Evolutionary conservation across 148 eudicot genomes (phyloP), one percentile per base, ranked within the genome.

Genomic region (Fagopyrum homotropicum): DNA sequence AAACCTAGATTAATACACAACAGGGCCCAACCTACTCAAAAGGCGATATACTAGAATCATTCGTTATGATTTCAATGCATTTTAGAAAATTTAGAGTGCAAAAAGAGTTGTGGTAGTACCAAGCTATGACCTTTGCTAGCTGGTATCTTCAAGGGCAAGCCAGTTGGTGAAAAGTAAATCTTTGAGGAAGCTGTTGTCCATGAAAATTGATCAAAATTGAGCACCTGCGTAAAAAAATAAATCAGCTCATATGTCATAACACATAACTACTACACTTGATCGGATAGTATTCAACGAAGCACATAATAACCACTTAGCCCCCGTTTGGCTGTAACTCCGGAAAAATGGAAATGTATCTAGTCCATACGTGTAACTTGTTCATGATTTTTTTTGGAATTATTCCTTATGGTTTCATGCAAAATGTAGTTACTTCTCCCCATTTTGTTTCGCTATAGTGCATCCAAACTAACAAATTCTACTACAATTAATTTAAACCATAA

Each of bases 151-250:
- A 95, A 81, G 45, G 97, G 99, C 52, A 95, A 84, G 76, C 92
- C 92, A 52, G 89, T 87, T 45, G 99, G 99, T 57, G 97, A 95
- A 84, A 95, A 87, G 84, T 92, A 92, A 61, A 86, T 82, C 83
- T 90, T 95, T 60, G 99, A 95, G 17, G 98, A 87, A 81, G 94
- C 92, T 8, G 86, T 83, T 19, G 96, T 84, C 99, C 99, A 95
- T 61, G 96, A 89, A 83, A 85, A 90, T 52, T 85, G 81, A 72
- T 95, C 99, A 77, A 92, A 90, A 80, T 87, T 85, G 45, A 95
- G 89, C 80, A 95, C 97, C 99, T 95, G 84, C 26, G 26, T 22
- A 22, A 22, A 22, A 22, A 22, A 66, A 14, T 4, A 35, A 35
- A 60, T 60, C 45, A 66, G 46, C 17, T 66, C 46, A 35, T 35